These are phyloP conservation scores for Paramarasmius palmivorus DNA, from an alignment of 1,284 basidiomycete genomes.

Conservation along the genomic window DNA sequence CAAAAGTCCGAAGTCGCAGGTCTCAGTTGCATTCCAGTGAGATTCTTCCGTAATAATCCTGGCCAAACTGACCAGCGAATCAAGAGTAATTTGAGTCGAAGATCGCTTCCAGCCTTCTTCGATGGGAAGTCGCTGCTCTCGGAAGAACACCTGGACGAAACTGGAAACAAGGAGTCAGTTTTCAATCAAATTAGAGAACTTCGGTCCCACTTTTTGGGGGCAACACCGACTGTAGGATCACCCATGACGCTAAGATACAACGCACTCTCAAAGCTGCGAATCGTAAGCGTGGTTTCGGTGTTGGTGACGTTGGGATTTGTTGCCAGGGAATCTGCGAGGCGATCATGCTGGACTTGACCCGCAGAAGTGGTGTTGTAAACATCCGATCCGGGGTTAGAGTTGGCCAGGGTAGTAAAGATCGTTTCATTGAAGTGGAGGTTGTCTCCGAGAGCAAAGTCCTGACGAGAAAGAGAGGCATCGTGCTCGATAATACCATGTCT, in stretches of 20 bases:
- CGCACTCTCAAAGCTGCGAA: neutral
- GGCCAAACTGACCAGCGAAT: too few relatives aligned
- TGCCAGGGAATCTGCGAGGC: slow-evolving; percentile 2
- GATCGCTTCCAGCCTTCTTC: slow-evolving; percentile 18
- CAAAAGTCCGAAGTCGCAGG: too few relatives aligned
- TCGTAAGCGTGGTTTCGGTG: neutral
- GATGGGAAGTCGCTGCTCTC: slow-evolving; percentile 18
- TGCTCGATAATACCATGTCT: slow-evolving; percentile 23
- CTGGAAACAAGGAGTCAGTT: neutral
- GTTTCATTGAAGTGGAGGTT: slow-evolving; percentile 20
- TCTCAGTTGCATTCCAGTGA: too few relatives aligned
- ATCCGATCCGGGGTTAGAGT: neutral
- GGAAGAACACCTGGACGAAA: slow-evolving; percentile 19
- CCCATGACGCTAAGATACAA: slow-evolving; percentile 7
- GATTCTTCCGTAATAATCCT: too few relatives aligned
- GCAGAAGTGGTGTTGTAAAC: slow-evolving; percentile 3
- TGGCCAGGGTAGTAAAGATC: neutral
- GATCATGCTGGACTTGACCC: slow-evolving; percentile 6
- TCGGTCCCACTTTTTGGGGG: neutral
- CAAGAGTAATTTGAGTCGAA: neutral
- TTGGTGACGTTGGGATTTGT: slow-evolving; percentile 4
- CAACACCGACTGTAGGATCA: neutral
- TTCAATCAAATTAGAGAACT: too few relatives aligned
- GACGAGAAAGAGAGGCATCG: slow-evolving; percentile 23
- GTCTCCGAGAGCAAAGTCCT: slow-evolving; percentile 17